phyloP scores from a whole-genome alignment of 805 yeast genomes.

The Henningerozyma blattae region DNA sequence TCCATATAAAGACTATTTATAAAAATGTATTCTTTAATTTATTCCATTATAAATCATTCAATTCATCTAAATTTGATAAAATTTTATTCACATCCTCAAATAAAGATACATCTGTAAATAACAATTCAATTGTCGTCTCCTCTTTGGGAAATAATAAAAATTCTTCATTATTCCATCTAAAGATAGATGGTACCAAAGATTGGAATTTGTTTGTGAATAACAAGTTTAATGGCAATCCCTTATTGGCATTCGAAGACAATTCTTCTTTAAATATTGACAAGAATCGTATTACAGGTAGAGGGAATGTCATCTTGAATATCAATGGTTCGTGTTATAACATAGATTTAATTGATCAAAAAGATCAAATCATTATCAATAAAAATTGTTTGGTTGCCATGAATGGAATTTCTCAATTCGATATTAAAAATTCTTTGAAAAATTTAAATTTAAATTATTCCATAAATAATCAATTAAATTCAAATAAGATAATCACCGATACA shows the following conservation, averaged over 20 bases:
- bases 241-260: slow-evolving; percentile 1
- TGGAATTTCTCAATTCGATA: slow-evolving; percentile 20
- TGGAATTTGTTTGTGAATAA: slow-evolving; percentile 13
- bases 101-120: slow-evolving; percentile 12
- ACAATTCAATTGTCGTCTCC: slow-evolving; percentile 1
- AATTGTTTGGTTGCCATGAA: slow-evolving; percentile 21
- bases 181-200: slow-evolving; percentile 15
- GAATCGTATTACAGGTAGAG: slow-evolving; percentile 19
- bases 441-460: not conserved
- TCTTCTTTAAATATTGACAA: slow-evolving; percentile 12
- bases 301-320: slow-evolving; percentile 19
- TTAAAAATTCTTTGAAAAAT: slow-evolving; percentile 9
- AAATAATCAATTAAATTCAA: not conserved
- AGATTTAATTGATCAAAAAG: slow-evolving; percentile 13
- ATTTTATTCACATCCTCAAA: slow-evolving; percentile 7
- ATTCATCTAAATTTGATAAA: slow-evolving; percentile 13
- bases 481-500: not conserved
- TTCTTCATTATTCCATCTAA: slow-evolving; percentile 6
- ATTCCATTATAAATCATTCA: slow-evolving; percentile 9
- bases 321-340: slow-evolving; percentile 20
- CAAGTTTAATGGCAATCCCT: not conserved
- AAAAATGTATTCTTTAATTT: slow-evolving; percentile 12
- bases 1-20: slow-evolving; percentile 8
- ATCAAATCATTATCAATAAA: slow-evolving; percentile 19
- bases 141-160: slow-evolving; percentile 1